Base-by-base conservation (phyloP, 768 basidiomycete genomes). In the Lactifluus rugatus region DNA sequence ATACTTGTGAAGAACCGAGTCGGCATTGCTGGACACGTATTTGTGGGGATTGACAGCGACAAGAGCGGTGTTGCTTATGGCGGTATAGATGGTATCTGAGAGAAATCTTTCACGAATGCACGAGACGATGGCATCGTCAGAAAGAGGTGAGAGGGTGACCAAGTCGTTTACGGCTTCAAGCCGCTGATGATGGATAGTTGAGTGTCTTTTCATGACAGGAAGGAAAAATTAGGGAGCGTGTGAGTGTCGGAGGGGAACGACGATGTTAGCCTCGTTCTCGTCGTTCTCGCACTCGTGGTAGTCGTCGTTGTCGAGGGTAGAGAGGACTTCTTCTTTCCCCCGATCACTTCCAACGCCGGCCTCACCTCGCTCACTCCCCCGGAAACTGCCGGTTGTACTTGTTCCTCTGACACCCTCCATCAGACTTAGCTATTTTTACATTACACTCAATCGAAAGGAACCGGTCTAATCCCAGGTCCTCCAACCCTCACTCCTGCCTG, bases 11-110 rank as follows among this genome's bases (percentile, higher is more conserved):
- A 97, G 74, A 32, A 89, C 73, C 0, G 87, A 81, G 73, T 97
- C 94, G 62, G 88, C 82, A 66, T 91, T 95, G 54, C 82, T 81
- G 17, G 85, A 62, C 44, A 95, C 79, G 65, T 90, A 93, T 71
- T 94, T 93, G 76, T 94, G 89, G 0, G 94, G 93, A 71, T 98
- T 98, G 65, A 97, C 77, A 31, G 88, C 88, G 61, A 97, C 84
- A 64, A 96, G 75, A 8, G 78, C 77, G 28, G 83, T 83, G 5
- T 86, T 74, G 49, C 89, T 86, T 62, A 92, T 67, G 65, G 65
- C 74, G 48, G 91, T 90, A 74, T 93, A 93, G 64, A 90, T 84
- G 63, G 74, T 78, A 74, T 93, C 91, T 2, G 82, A 73, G 80
- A 91, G 84, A 72, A 93, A 93, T 16, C 91, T 80, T 68, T 93